Evolutionary conservation across 1,139 yeast species (phyloP), one percentile per base, ranked within the genome.

Genomic region (Pichiaceae sp.): DNA sequence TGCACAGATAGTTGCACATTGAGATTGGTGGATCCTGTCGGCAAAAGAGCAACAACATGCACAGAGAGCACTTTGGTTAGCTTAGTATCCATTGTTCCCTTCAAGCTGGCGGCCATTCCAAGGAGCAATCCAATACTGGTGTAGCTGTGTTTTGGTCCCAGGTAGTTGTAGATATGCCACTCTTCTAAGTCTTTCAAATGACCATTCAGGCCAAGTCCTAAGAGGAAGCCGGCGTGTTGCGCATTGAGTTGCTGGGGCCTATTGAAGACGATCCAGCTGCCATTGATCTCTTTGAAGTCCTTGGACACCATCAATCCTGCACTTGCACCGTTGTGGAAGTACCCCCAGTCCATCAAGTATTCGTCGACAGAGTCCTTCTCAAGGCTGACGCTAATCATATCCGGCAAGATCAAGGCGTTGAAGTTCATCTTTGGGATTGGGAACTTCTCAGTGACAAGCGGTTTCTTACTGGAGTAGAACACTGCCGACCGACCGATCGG

Each of bases 151-250:
- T 93, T 89, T 1, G 96, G 95, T 0, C 96, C 95, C 36, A 93
- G 62, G 47, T 87, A 89, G 52, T 91, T 89, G 57, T 87, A 93
- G 23, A 93, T 83, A 54, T 89, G 96, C 97, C 98, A 93, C 54
- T 91, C 96, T 52, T 93, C 97, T 24, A 93, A 62, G 33, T 70
- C 70, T 43, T 75, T 78, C 46, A 93, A 61, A 54, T 89, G 96
- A 0, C 97, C 97, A 60, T 86, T 86, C 31, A 93, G 64, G 0
- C 99, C 99, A 18, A 91, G 62, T 0, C 97, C 98, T 20, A 87
- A 63, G n/a, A 93, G 60, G 49, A 93, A 87, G 0, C 99, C 99
- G 16, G 96, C 97, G 61, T 89, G 96, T 45, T 83, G 94, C 0
- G 95, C 70, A 47, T 74, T 80, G 32, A 83, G 60, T 8, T 66